Percentiles rank a stretch among this genome's conserved stretches.
These are phyloP conservation scores for Syzygium aromaticum DNA, from an alignment of 345 rosid species.

Conservation along the genomic window DNA sequence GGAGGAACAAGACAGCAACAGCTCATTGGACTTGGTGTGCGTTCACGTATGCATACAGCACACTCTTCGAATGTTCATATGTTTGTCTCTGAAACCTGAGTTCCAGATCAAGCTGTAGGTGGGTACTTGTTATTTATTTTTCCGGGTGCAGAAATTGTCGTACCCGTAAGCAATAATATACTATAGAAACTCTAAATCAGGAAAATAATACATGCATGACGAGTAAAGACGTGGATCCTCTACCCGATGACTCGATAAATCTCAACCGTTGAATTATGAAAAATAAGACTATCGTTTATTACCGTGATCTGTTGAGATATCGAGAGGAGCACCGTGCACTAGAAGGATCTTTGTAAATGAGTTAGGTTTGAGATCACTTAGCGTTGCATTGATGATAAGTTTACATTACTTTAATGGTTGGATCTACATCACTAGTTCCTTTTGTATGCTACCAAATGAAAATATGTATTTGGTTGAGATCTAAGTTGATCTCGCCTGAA, in stretches of 20 bases:
- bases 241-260: not conserved
- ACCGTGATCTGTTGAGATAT: too few relatives aligned
- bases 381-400: not conserved
- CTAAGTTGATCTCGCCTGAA: not conserved
- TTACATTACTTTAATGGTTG: not conserved
- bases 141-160: not conserved
- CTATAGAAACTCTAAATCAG: not conserved
- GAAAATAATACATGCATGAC: not conserved
- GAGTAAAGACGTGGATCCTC: not conserved
- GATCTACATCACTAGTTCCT: not conserved
- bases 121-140: not conserved
- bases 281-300: not conserved
- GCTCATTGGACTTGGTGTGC: not conserved
- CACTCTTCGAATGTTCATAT: not conserved
- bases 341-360: not conserved
- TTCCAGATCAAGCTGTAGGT: not conserved
- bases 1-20: not conserved
- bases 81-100: not conserved
- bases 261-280: not conserved
- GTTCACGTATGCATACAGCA: not conserved
- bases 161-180: not conserved
- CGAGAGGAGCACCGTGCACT: not conserved
- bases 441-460: not conserved
- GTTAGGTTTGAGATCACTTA: not conserved
- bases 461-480: not conserved